These are phyloP conservation scores for Cladosporium oxysporum DNA, from an alignment of 2,329 filamentous ascomycete species.

Conservation along the genomic window DNA sequence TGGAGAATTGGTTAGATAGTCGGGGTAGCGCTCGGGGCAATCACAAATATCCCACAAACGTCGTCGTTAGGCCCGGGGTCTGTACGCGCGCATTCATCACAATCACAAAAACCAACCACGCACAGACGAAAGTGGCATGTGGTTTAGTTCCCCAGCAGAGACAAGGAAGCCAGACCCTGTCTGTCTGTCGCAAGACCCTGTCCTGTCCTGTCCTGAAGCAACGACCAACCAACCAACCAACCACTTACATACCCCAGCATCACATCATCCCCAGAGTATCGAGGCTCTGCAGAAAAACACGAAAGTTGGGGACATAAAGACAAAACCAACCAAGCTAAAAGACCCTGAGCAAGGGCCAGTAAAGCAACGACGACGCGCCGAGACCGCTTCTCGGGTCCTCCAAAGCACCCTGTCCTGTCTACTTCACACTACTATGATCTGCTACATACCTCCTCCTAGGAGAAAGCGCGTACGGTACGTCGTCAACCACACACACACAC, in stretches of 20 bases:
- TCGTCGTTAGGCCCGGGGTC: neutral
- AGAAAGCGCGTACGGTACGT: neutral
- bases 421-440: neutral
- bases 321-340: neutral
- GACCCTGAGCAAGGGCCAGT: neutral
- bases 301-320: neutral
- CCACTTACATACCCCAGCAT: neutral
- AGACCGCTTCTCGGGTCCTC: neutral
- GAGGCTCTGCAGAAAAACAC: neutral
- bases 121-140: too few species aligned
- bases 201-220: neutral
- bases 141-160: too few species aligned
- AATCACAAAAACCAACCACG: neutral
- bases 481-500: neutral
- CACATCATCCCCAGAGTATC: conserved; percentile 1
- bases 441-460: neutral
- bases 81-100: neutral
- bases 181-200: neutral
- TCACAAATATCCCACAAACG: neutral
- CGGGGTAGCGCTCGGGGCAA: neutral
- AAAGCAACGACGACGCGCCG: neutral
- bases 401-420: neutral
- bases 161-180: neutral
- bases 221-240: neutral
- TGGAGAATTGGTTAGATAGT: neutral